Percentiles rank a stretch among this genome's conserved stretches.
Evolutionary conservation across 192 early-diverging fungal species (phyloP).

Genomic region (Allomyces javanicus): DNA sequence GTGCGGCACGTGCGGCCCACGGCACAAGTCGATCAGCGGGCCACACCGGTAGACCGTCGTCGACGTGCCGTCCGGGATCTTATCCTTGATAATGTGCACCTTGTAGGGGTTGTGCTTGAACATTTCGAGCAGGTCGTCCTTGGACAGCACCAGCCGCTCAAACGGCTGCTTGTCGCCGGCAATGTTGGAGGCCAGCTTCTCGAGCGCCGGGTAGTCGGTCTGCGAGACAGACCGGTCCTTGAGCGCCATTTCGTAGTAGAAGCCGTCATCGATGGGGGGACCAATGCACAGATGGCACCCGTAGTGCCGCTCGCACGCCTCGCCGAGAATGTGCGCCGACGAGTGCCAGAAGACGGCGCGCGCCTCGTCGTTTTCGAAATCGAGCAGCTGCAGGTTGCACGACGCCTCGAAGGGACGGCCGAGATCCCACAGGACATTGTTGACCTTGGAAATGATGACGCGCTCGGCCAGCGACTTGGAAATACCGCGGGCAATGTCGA

Average conservation of each 20-base stretch:
- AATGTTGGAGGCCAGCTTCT: conserved; percentile 65
- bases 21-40: conserved; percentile 90
- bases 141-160: conserved; percentile 66
- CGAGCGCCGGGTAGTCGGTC: conserved; percentile 67
- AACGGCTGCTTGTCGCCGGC: conserved; percentile 94
- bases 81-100: conserved; percentile 75
- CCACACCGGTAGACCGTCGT: conserved; percentile 98
- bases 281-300: conserved; percentile 95
- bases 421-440: conserved; percentile 78
- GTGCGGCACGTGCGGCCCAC: conserved; percentile 86
- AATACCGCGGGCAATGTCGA: conserved; percentile 72
- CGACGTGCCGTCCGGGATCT: conserved; percentile 77
- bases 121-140: conserved; percentile 86
- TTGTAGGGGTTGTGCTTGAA: conserved; percentile 99
- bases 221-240: conserved; percentile 44
- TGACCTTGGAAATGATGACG: conserved; percentile 84
- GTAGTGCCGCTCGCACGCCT: conserved; percentile 93
- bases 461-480: conserved; percentile 79
- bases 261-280: conserved; percentile 81
- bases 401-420: conserved; percentile 63
- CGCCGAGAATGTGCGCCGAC: conserved; percentile 88
- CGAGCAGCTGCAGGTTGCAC: conserved; percentile 67
- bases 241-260: conserved; percentile 89
- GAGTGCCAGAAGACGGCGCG: conserved; percentile 98
- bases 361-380: conserved; percentile 84